Evolutionary conservation across 148 eudicot species (phyloP).

Genomic region (Nepenthes gracilis): DNA sequence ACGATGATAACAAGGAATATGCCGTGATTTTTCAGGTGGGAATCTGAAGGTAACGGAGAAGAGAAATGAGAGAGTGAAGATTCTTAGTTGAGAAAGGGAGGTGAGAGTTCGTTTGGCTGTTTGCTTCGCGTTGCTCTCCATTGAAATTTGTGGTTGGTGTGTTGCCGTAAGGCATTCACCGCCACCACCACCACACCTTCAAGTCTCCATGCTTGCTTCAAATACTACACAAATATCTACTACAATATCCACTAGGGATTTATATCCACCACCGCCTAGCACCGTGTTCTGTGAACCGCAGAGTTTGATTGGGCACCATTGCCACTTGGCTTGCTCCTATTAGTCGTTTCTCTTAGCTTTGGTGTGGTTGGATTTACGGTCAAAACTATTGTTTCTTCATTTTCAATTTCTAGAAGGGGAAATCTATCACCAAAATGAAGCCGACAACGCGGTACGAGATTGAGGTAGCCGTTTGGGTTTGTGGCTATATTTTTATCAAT

Average conservation of each 20-base stretch:
- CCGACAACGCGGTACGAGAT: too few species aligned
- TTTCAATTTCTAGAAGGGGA: too few species aligned
- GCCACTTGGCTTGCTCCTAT: too few species aligned
- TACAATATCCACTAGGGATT: constrained; percentile 2
- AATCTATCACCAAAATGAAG: too few species aligned
- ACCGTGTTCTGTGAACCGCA: background rate
- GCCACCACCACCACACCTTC: constrained; percentile 1
- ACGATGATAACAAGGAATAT: constrained; percentile 11
- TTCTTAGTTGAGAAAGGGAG: constrained; percentile 9
- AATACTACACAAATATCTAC: background rate
- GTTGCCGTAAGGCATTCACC: background rate
- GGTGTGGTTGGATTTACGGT: too few species aligned
- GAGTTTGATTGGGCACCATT: background rate
- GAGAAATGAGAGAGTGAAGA: constrained; percentile 6
- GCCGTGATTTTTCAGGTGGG: constrained; percentile 30
- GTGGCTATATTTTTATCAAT: too few species aligned
- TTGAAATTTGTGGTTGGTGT: constrained; percentile 28
- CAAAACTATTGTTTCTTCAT: too few species aligned
- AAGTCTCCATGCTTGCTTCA: constrained; percentile 4
- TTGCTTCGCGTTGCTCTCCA: constrained; percentile 6
- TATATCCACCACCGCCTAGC: background rate
- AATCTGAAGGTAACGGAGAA: constrained; percentile 16
- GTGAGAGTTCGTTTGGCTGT: background rate
- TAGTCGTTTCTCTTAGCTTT: background rate
- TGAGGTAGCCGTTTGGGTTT: too few species aligned